Evolutionary conservation across 768 basidiomycete genomes (phyloP).

Genomic region (Mycena crocata): DNA sequence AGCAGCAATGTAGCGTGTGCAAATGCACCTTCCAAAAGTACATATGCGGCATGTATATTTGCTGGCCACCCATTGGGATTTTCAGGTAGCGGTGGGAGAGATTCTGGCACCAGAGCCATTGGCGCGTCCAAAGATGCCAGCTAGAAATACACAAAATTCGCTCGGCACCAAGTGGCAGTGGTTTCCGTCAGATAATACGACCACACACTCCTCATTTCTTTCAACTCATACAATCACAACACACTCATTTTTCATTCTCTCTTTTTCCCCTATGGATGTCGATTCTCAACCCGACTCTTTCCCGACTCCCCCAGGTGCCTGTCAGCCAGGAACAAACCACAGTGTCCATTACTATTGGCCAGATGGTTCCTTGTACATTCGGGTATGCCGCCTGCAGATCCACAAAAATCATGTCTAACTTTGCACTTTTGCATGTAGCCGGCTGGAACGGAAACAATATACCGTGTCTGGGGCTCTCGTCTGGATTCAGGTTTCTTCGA

Average conservation of each 20-base stretch:
- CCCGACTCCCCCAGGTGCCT: background rate
- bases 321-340: background rate
- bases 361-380: background rate
- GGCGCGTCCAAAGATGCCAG: background rate
- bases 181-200: background rate
- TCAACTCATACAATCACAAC: too few species aligned
- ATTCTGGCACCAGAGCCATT: background rate
- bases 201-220: background rate
- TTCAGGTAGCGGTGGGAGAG: slow-evolving; percentile 27
- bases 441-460: background rate
- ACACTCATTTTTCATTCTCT: background rate
- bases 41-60: slow-evolving; percentile 28
- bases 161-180: too few species aligned
- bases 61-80: slow-evolving; percentile 16
- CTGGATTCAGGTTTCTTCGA: slow-evolving; percentile 1
- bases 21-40: slow-evolving; percentile 22
- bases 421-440: background rate
- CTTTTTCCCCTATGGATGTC: background rate
- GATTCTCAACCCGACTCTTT: background rate
- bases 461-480: background rate
- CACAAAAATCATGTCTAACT: background rate
- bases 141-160: too few species aligned
- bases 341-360: background rate
- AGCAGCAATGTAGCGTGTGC: slow-evolving; percentile 13
- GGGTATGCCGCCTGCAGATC: too few species aligned